Percentiles rank a stretch among this genome's conserved stretches.
phyloP scores from a whole-genome alignment of 1,139 yeast genomes.

The Magnusiomyces ingens region DNA sequence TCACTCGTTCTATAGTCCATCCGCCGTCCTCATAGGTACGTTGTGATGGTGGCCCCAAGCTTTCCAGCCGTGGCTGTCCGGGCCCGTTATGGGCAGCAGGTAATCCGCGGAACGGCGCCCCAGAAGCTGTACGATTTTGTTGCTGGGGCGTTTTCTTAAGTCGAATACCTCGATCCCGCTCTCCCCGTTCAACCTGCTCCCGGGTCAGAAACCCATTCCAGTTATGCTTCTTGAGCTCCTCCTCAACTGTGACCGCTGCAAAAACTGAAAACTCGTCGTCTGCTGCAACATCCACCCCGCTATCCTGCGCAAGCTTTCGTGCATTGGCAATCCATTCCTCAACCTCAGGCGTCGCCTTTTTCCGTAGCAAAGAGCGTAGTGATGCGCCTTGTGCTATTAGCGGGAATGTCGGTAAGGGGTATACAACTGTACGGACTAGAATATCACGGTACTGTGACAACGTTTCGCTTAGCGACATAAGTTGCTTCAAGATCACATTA shows the following conservation, averaged over 20 bases:
- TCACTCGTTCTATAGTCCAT: constrained; percentile 2
- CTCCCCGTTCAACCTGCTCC: constrained; percentile 45
- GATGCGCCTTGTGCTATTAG: constrained; percentile 76
- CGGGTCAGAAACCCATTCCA: constrained; percentile 56
- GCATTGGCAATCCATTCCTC: constrained; percentile 71
- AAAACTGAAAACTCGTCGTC: constrained; percentile 43
- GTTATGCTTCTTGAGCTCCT: constrained; percentile 48
- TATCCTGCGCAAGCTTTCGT: constrained; percentile 34
- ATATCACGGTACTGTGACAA: constrained; percentile 55
- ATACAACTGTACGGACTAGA: constrained; percentile 63
- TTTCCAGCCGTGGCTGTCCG: not conserved
- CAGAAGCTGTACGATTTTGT: not conserved
- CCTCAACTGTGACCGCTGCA: constrained; percentile 50
- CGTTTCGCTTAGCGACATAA: constrained; percentile 64
- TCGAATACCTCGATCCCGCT: constrained; percentile 18
- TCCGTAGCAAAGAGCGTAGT: constrained; percentile 73
- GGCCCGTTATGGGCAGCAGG: too few species aligned
- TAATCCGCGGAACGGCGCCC: too few species aligned
- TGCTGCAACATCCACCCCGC: constrained; percentile 24
- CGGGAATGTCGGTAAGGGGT: constrained; percentile 79
- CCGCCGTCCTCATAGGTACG: constrained; percentile 2
- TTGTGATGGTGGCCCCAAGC: not conserved
- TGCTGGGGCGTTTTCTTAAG: constrained; percentile 8
- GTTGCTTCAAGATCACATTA: constrained; percentile 74
- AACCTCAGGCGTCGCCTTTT: constrained; percentile 84